phyloP scores from a whole-genome alignment of 73 alveolate species.

The Tetrahymena malaccensis region DNA sequence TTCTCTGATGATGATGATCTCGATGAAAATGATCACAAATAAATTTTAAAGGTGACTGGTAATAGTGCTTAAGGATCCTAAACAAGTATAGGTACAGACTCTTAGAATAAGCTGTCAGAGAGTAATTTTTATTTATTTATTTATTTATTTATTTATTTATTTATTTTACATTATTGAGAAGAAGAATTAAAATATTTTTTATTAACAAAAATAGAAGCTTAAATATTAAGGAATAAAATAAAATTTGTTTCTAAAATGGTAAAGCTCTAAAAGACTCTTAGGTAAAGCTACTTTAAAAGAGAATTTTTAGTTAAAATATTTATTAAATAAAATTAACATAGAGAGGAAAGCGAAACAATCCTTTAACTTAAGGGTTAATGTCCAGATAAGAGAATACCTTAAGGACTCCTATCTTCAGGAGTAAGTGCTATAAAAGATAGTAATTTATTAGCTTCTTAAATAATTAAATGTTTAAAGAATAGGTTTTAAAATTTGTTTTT shows the following conservation, averaged over 20 bases:
- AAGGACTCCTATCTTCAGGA: slow-evolving; percentile 74
- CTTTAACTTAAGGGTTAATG: slow-evolving; percentile 72
- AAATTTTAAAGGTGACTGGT: slow-evolving; percentile 20
- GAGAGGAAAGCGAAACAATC: slow-evolving; percentile 80
- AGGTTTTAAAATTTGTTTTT: too few species aligned
- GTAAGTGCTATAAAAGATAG: slow-evolving; percentile 59
- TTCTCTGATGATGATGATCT: slow-evolving; percentile 46
- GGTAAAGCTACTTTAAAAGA: neutral
- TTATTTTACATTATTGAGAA: neutral
- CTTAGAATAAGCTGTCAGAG: neutral
- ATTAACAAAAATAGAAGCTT: slow-evolving; percentile 14
- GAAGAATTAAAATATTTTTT: neutral
- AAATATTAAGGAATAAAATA: slow-evolving; percentile 54
- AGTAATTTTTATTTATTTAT: slow-evolving; percentile 18
- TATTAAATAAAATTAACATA: neutral
- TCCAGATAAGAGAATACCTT: slow-evolving; percentile 79
- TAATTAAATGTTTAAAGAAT: too few species aligned
- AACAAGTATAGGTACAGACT: neutral
- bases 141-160: neutral
- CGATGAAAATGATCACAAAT: slow-evolving; percentile 44
- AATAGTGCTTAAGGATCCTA: neutral
- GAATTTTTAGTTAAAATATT: neutral
- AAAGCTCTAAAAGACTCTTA: slow-evolving; percentile 48
- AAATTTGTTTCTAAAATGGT: slow-evolving; percentile 62
- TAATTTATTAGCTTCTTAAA: too few species aligned